Conservation (phyloP, 352 stramenopile species). For the Nothophytophthora sp. region DNA sequence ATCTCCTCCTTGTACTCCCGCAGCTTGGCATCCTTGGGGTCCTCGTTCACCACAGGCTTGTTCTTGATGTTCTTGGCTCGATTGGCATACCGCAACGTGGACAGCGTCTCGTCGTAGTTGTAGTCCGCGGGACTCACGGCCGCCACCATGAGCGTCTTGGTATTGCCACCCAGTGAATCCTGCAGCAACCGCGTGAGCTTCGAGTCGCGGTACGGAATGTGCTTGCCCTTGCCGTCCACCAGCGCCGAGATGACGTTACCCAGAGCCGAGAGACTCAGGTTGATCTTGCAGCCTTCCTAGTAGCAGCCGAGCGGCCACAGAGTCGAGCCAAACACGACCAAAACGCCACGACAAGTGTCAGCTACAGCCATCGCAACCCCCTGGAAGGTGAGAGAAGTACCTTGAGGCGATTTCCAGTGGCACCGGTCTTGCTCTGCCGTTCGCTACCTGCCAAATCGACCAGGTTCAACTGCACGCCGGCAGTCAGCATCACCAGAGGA, state of each 20-base stretch:
- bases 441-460: constrained; percentile 84
- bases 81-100: constrained; percentile 96
- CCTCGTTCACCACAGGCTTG: constrained; percentile 95
- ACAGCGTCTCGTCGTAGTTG: constrained; percentile 96
- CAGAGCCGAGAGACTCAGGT: constrained; percentile 74
- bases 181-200: constrained; percentile 92
- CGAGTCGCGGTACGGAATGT: constrained; percentile 91
- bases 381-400: too few species aligned
- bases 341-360: too few species aligned
- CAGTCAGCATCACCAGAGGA: too few species aligned
- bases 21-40: constrained; percentile 92
- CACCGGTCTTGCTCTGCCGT: constrained; percentile 83
- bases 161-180: constrained; percentile 95
- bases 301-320: constrained; percentile 14
- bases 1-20: constrained; percentile 92
- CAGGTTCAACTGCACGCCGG: constrained; percentile 80
- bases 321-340: too few species aligned
- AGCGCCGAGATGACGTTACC: constrained; percentile 88
- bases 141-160: constrained; percentile 97
- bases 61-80: constrained; percentile 98
- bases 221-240: constrained; percentile 84
- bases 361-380: too few species aligned
- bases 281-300: constrained; percentile 89
- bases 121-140: constrained; percentile 94
- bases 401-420: constrained; percentile 78